Base-by-base conservation (phyloP, 2,329 filamentous ascomycete species). In the Fusarium sp. region DNA sequence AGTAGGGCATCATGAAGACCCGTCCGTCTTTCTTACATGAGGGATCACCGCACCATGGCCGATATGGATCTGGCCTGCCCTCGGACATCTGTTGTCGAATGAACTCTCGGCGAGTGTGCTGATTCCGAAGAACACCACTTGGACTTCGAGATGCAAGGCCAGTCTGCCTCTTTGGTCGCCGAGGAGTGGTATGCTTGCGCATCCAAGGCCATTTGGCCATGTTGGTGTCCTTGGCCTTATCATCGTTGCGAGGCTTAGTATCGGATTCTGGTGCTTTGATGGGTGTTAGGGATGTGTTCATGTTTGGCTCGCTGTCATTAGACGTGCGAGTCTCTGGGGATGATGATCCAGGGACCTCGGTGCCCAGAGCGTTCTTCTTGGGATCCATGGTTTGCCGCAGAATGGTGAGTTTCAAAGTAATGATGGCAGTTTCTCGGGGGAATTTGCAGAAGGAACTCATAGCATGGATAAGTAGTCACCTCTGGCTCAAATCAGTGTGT, bases 1-100 rank as follows among this genome's bases (percentile, higher is more conserved):
- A 6, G 14, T 30, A 5, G 18, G 77, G 78, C 2, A 58, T 52
- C 25, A 54, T 63, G 18, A 75, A 68, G 14, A 73, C 56, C 11
- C 37, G 30, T 6, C 35, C 39, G 18, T 77, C 72, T 14, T 65
- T n/a, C 5, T 35, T 2, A 23, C 78, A 80, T 4, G 18, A 4
- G n/a, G 37, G n/a, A 20, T 75, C 45, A 16, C 67, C 72, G 18
- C 79, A 80, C 68, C 76, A 77, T 13, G 30, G 59, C 34, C 58
- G 48, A 4, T 56, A 41, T 11, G 73, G 70, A 37, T 68, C 52
- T 11, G 72, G 77, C 14, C 79, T 72, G 25, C 79, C 79, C 1
- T 27, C 66, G 1, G 59, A 61, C n/a, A 75, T 67, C 37, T 80
- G 79, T 11, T 54, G 61, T n/a, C 60, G 59, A 6, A 73, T 43